These are phyloP conservation scores for Aspergillus avenaceus DNA, from an alignment of 495 filamentous ascomycete species.

Conservation along the genomic window DNA sequence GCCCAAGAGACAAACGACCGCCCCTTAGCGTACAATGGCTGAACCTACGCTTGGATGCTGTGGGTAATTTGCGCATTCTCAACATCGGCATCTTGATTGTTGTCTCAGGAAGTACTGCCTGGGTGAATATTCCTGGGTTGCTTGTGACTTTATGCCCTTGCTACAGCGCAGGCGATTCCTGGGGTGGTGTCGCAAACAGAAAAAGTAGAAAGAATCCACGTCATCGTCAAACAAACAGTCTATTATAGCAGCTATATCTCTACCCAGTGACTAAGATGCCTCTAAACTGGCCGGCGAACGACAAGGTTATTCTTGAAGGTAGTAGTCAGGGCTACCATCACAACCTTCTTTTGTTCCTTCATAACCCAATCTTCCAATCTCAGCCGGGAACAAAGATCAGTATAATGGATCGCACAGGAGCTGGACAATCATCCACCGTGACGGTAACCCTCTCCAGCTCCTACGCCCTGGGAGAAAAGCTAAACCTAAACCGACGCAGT, in stretches of 20 bases:
- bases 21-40: background rate
- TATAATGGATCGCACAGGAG: constrained; percentile 91
- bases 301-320: constrained; percentile 78
- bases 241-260: constrained; percentile 87
- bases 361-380: constrained; percentile 72
- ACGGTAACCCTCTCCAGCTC: constrained; percentile 83
- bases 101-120: background rate
- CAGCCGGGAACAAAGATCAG: constrained; percentile 85
- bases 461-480: constrained; percentile 82
- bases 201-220: constrained; percentile 87
- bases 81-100: background rate
- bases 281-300: constrained; percentile 74
- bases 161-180: background rate
- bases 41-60: background rate
- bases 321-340: constrained; percentile 89
- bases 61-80: background rate
- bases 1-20: background rate
- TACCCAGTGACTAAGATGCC: constrained; percentile 65
- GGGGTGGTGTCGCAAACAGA: background rate
- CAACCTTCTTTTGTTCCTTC: constrained; percentile 78
- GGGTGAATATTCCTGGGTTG: background rate
- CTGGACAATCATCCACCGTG: constrained; percentile 95
- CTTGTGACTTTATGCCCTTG: background rate
- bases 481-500: constrained; percentile 83
- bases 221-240: constrained; percentile 84